Percentiles rank a stretch among this genome's conserved stretches.
Conservation (phyloP, 169 alveolate species). For the Cryptosporidium ubiquitum region DNA sequence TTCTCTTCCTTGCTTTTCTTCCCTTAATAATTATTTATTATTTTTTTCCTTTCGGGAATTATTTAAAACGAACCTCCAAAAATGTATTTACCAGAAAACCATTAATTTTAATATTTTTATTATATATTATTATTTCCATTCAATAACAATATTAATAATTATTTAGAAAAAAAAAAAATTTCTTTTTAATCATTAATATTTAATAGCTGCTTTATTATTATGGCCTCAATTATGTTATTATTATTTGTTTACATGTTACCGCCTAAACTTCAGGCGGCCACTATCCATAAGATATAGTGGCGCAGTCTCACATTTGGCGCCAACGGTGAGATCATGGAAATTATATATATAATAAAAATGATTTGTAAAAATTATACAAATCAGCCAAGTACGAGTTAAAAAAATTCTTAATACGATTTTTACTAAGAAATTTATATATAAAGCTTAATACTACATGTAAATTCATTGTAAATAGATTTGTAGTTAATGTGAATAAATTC, state of each 20-base stretch:
- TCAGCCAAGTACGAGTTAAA: no score
- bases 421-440: no score
- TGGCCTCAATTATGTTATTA: neutral
- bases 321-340: neutral
- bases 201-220: neutral
- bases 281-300: constrained; percentile 49
- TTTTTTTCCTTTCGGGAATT: neutral
- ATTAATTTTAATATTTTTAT: neutral
- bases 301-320: constrained; percentile 64
- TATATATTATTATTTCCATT: neutral
- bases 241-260: constrained; percentile 20
- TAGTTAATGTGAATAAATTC: no score
- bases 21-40: neutral
- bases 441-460: no score
- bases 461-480: no score
- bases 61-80: constrained; percentile 4
- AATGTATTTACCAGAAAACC: neutral
- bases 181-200: neutral
- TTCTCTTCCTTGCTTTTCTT: neutral
- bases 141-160: neutral
- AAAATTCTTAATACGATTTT: no score
- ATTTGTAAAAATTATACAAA: no score
- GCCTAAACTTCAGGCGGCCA: neutral
- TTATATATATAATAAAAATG: no score
- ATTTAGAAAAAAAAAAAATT: neutral